Conservation (phyloP, 306 rosid species). For the Cajanus cajan region DNA sequence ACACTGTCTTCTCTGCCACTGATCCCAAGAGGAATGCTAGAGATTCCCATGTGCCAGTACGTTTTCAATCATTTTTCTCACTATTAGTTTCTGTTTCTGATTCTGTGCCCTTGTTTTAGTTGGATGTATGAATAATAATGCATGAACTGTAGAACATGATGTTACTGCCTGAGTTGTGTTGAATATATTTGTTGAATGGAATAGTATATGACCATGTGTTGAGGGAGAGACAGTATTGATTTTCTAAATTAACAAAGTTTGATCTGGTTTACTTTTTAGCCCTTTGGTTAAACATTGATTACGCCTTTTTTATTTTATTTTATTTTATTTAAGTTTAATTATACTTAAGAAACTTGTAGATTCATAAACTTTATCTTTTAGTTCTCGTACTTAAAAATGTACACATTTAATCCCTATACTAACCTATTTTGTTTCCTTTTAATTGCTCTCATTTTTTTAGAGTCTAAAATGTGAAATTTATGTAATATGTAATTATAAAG, state of each 20-base stretch:
- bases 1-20: slow-evolving; percentile 93
- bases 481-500: too few relatives aligned
- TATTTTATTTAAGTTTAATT: too few relatives aligned
- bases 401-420: too few relatives aligned
- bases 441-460: too few relatives aligned
- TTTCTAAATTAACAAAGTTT: background rate
- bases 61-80: background rate
- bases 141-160: background rate
- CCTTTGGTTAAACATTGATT: background rate
- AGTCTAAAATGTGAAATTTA: too few relatives aligned
- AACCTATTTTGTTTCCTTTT: too few relatives aligned
- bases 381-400: too few relatives aligned
- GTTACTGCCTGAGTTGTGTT: background rate
- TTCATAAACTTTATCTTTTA: too few relatives aligned
- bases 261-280: background rate
- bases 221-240: background rate
- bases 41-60: slow-evolving; percentile 93
- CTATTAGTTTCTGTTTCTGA: background rate
- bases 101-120: background rate
- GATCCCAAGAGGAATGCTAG: slow-evolving; percentile 92
- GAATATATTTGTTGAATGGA: slow-evolving; percentile 13
- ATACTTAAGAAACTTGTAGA: too few relatives aligned
- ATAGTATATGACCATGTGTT: background rate
- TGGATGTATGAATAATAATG: background rate
- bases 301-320: background rate